These are phyloP conservation scores for Populus hybrid DNA, from an alignment of 441 rosid genomes.

Conservation along the genomic window DNA sequence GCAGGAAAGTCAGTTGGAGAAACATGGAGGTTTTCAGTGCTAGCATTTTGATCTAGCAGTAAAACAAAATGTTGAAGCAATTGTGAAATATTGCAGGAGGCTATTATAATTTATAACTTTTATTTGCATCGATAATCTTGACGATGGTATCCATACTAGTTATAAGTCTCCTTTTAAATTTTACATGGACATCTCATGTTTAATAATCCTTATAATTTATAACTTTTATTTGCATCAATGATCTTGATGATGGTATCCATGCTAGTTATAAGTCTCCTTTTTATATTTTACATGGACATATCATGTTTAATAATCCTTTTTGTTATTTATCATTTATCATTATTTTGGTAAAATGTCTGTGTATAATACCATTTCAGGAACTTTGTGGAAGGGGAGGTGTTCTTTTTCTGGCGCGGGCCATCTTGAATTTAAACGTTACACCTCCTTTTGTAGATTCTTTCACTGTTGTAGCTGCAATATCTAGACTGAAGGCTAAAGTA, in stretches of 20 bases:
- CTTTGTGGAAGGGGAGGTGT: conserved; percentile 86
- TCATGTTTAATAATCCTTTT: not conserved
- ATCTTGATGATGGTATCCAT: not conserved
- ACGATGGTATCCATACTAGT: not conserved
- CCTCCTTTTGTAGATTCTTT: conserved; percentile 48
- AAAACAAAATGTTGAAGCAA: not conserved
- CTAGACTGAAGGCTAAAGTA: conserved; percentile 88
- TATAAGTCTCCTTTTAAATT: not conserved
- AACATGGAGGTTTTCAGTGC: not conserved
- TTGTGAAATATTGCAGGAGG: not conserved
- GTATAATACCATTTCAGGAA: conserved; percentile 52
- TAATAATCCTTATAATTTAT: not conserved
- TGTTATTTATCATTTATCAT: not conserved
- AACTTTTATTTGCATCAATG: not conserved
- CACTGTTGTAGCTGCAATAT: conserved; percentile 52
- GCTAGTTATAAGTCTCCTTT: not conserved
- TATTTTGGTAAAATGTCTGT: conserved; percentile 12
- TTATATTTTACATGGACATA: not conserved
- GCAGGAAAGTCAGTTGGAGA: not conserved
- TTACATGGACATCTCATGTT: not conserved
- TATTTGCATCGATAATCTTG: not conserved
- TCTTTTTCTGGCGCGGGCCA: conserved; percentile 69
- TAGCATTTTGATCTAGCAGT: not conserved
- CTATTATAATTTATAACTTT: not conserved
- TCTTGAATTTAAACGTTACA: conserved; percentile 53